Base-by-base conservation (phyloP, 2,329 filamentous ascomycete species). In the Gaeumannomyces tritici region DNA sequence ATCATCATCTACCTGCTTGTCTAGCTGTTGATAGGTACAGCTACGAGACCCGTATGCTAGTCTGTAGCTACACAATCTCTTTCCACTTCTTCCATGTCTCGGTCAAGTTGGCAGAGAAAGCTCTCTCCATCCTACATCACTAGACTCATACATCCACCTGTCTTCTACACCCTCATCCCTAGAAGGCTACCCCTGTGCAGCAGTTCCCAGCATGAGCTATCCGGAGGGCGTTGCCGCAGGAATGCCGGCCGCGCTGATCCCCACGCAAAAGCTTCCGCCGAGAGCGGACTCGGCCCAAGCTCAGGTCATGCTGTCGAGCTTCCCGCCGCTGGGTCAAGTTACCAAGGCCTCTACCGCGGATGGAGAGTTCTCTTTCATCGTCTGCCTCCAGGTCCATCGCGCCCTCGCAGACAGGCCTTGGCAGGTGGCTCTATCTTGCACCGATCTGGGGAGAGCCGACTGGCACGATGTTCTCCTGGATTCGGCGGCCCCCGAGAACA, bases 391-490 rank as follows among this genome's bases (percentile, higher is more conserved):
- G 67, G 83, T 88, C 55, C 83, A 84, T 55, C 73, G 72, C 27
- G 77, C 77, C 47, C 81, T 81, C 58, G 78, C 79, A 9, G 75
- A 82, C 21, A 77, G 84, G 64, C 69, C 79, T 26, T 95, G 90
- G 88, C 83, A 95, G 67, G 83, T 91, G 35, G 83, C 84, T 21
- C 74, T 96, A 9, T 96, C 91, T 90, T 85, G 90, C 63, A 80
- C 80, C 4, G 65, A 57, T 18, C 57, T 55, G 2, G 59, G 69
- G 13, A 58, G 60, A 21, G 62, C 54, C 65, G 86, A 89, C 67
- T 79, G 82, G 85, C 64, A 75, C 74, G 76, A 93, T 79, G 83
- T 76, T 24, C 62, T 64, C 1, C 68, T 85, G 33, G 57, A 58
- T 2, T 67, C 65, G 61, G 57, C 11, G 42, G 61, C 67, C 47